Evolutionary conservation across 2,329 filamentous ascomycete genomes (phyloP), one percentile per base, ranked within the genome.

Genomic region (Epichloe typhina): DNA sequence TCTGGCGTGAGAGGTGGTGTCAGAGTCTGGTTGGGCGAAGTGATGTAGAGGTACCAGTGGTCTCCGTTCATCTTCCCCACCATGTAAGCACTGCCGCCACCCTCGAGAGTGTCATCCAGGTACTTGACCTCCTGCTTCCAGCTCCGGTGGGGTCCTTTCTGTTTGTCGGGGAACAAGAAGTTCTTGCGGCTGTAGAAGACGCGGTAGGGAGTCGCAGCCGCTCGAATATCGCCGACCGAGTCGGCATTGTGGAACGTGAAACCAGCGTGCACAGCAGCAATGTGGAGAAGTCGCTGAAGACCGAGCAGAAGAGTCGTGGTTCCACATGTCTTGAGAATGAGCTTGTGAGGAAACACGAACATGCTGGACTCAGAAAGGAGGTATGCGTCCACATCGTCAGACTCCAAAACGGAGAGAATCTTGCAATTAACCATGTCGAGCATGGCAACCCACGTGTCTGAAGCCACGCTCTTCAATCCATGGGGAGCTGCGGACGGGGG

Each of bases 51-150:
- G 66, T 97, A 97, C 93, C 93, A 98, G 62, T 98, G 93, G 67
- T 98, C 93, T 52, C 93, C 91, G 60, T 98, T 98, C 91, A 97
- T 97, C 72, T 96, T 97, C 63, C 93, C 93, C 57, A 98, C 94
- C 90, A 97, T 95, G 69, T 98, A 98, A 47, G 93, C 93, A 67
- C 91, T 97, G 50, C 93, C 93, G 51, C 93, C 93, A 51, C 87
- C 84, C 54, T 86, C 76, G 65, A 98, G 96, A 68, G 90, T 87
- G 64, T 86, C 84, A 70, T 98, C 93, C 55, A 98, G 77, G 61
- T 84, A 95, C 61, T 84, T 85, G 62, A 97, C 91, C 67, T 98
- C 93, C 64, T 96, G 86, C 59, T 89, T 86, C 93, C 93, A 98
- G 81, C 90, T 97, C 55, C 89, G 85, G 69, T 98, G 93, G 50